phyloP scores from a whole-genome alignment of 257 asterid genomes.

The Paraleonurus japonicus region DNA sequence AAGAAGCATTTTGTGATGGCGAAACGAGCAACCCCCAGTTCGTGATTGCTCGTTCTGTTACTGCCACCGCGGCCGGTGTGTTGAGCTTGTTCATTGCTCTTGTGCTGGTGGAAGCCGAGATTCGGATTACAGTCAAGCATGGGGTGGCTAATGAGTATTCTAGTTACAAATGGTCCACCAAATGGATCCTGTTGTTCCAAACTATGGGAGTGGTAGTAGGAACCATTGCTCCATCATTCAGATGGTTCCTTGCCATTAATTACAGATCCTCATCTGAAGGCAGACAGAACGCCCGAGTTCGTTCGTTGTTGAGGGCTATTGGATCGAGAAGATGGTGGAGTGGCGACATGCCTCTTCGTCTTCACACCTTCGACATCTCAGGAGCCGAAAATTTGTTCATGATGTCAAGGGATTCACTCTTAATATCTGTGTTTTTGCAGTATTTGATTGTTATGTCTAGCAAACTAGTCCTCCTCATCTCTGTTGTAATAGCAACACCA shows the following conservation, averaged over 20 bases:
- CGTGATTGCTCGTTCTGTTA: constrained; percentile 27
- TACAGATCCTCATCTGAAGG: neutral
- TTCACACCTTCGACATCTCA: neutral
- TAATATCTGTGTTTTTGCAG: neutral
- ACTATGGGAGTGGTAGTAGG: neutral
- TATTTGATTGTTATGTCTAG: neutral
- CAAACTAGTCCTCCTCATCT: neutral
- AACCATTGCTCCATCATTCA: neutral
- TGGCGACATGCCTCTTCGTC: neutral
- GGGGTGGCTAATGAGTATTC: neutral
- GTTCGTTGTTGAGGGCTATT: neutral
- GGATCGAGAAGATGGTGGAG: neutral
- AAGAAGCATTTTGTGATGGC: constrained; percentile 31
- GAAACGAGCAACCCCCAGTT: constrained; percentile 33
- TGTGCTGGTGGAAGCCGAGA: neutral
- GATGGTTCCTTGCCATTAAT: neutral
- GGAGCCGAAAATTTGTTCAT: neutral
- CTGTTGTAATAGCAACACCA: neutral
- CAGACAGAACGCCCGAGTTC: neutral
- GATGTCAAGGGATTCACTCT: neutral
- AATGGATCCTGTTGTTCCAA: neutral
- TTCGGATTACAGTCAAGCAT: neutral
- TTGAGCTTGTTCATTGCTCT: neutral
- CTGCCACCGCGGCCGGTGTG: neutral
- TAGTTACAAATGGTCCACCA: neutral